Conservation (phyloP, 768 basidiomycete species). For the Leccinum imitatum region DNA sequence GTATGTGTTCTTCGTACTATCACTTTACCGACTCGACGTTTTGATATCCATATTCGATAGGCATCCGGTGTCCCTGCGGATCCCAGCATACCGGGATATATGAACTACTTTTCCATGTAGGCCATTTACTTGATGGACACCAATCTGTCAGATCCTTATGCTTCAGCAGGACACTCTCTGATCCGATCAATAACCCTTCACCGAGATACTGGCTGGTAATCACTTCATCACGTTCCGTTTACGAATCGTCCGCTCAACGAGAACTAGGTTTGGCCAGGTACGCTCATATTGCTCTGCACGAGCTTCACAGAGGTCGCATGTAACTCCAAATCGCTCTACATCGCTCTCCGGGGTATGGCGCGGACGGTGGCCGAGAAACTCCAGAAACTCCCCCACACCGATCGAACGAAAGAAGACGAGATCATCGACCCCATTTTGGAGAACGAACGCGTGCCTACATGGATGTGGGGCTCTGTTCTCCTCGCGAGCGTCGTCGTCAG, state of each 20-base stretch:
- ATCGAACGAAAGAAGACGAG: neutral
- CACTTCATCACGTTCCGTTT: neutral
- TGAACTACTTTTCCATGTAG: neutral
- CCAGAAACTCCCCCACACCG: neutral
- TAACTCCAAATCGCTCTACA: neutral
- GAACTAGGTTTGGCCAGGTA: neutral
- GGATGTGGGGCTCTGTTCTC: neutral
- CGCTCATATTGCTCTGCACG: neutral
- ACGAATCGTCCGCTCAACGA: neutral
- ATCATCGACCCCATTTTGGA: neutral
- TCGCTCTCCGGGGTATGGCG: neutral
- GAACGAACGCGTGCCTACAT: neutral
- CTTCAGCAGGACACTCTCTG: neutral
- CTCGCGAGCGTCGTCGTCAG: neutral
- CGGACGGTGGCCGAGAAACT: neutral
- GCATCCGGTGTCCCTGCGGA: neutral
- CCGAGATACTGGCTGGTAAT: neutral
- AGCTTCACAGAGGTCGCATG: constrained; percentile 1
- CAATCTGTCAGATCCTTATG: neutral
- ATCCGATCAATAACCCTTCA: neutral
- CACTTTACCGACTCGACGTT: neutral
- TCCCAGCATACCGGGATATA: neutral
- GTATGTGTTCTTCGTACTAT: neutral
- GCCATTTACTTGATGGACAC: neutral
- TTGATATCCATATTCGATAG: neutral